These are phyloP conservation scores for Fusarium abutilonis DNA, from an alignment of 2,329 filamentous ascomycete genomes.

Conservation along the genomic window DNA sequence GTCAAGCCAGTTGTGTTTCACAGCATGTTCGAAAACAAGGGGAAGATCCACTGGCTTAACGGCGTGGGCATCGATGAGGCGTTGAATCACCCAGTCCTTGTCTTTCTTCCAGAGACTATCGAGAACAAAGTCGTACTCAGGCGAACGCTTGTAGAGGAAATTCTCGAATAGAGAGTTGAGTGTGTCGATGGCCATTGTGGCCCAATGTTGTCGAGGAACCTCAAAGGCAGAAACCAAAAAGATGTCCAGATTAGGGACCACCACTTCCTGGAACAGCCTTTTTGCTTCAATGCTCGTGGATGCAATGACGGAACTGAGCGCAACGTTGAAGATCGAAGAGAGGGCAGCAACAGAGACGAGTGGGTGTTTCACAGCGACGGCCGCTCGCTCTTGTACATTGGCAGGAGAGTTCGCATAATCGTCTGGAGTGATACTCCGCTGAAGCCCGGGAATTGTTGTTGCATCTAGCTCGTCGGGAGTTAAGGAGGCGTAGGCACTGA, in stretches of 20 bases:
- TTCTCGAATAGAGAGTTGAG: slow-evolving; percentile 81
- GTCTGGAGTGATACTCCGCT: slow-evolving; percentile 76
- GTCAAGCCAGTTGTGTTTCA: slow-evolving; percentile 85
- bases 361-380: slow-evolving; percentile 79
- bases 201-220: slow-evolving; percentile 78
- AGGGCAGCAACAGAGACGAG: slow-evolving; percentile 89
- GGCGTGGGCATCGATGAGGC: slow-evolving; percentile 84
- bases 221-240: slow-evolving; percentile 82
- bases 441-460: slow-evolving; percentile 82
- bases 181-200: slow-evolving; percentile 76
- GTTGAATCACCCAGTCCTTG: slow-evolving; percentile 82
- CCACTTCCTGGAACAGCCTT: slow-evolving; percentile 72
- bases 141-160: slow-evolving; percentile 81
- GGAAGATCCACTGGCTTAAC: slow-evolving; percentile 67
- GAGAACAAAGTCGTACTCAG: slow-evolving; percentile 86
- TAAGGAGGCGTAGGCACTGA: slow-evolving; percentile 84
- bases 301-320: slow-evolving; percentile 68
- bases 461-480: slow-evolving; percentile 81
- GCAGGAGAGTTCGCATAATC: slow-evolving; percentile 62
- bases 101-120: slow-evolving; percentile 93
- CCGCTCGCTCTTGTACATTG: slow-evolving; percentile 63
- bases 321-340: slow-evolving; percentile 72
- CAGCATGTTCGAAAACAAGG: slow-evolving; percentile 68
- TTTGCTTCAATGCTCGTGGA: slow-evolving; percentile 72
- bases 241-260: slow-evolving; percentile 78